These are phyloP conservation scores for Penicillium sp. DNA, from an alignment of 2,329 filamentous ascomycete species.

Conservation along the genomic window DNA sequence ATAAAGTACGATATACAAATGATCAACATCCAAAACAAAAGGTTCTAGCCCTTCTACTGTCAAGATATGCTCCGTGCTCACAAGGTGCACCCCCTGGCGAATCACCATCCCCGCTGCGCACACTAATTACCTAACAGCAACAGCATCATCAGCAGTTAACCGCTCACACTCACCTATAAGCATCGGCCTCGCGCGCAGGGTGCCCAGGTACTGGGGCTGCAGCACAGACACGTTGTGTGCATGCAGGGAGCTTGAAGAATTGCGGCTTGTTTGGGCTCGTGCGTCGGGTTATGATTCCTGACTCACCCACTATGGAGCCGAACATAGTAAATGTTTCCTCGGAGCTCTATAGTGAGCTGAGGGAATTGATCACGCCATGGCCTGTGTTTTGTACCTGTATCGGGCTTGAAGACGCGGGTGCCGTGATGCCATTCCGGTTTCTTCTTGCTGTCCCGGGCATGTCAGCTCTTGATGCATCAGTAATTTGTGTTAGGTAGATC, in stretches of 20 bases:
- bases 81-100: slow-evolving; percentile 16
- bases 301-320: neutral
- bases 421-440: slow-evolving; percentile 4
- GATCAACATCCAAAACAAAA: slow-evolving; percentile 4
- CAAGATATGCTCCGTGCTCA: slow-evolving; percentile 26
- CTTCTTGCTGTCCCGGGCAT: neutral
- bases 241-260: slow-evolving; percentile 4
- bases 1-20: neutral
- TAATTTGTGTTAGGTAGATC: neutral
- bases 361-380: slow-evolving; percentile 6
- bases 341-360: neutral
- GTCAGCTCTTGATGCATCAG: neutral
- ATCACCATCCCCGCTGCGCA: slow-evolving; percentile 19
- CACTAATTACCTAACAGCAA: slow-evolving; percentile 36
- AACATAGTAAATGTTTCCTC: neutral
- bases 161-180: slow-evolving; percentile 6
- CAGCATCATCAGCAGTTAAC: slow-evolving; percentile 4
- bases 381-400: neutral
- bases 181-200: slow-evolving; percentile 3
- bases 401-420: neutral
- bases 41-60: slow-evolving; percentile 20
- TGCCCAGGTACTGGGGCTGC: slow-evolving; percentile 13
- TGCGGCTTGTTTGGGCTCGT: slow-evolving; percentile 1
- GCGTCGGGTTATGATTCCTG: neutral
- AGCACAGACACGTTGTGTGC: neutral